phyloP scores from a whole-genome alignment of 768 basidiomycete genomes.

The Macrolepiota fuliginosa region DNA sequence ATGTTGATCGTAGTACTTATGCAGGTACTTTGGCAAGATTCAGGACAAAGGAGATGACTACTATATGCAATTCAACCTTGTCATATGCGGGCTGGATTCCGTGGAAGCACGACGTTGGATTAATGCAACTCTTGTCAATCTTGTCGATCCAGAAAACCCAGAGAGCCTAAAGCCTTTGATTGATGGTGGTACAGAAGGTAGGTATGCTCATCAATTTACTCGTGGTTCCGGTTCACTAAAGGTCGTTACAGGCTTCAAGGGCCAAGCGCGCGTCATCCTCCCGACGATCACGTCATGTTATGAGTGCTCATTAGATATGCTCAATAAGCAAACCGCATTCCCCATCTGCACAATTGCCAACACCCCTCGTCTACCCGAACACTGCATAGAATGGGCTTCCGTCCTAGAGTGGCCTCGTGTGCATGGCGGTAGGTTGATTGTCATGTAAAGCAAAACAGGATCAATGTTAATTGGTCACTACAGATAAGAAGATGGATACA shows the following conservation, averaged over 20 bases:
- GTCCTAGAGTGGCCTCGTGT: constrained; percentile 98
- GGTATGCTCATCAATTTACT: neutral
- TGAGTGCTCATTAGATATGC: constrained; percentile 97
- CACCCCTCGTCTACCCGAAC: constrained; percentile 95
- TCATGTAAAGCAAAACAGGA: neutral
- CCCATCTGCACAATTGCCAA: constrained; percentile 99
- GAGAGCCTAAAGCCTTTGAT: constrained; percentile 96
- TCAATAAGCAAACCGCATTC: constrained; percentile 95
- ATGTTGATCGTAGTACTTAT: constrained; percentile 1
- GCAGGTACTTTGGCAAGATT: constrained; percentile 93
- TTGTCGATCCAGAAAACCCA: constrained; percentile 90
- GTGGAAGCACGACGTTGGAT: constrained; percentile 98
- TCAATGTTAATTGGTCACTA: neutral
- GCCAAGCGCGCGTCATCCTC: constrained; percentile 95
- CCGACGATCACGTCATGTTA: constrained; percentile 96
- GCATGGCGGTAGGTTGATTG: constrained; percentile 62
- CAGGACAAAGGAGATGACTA: constrained; percentile 96
- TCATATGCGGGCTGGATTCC: constrained; percentile 97
- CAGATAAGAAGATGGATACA: constrained; percentile 95
- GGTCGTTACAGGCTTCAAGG: constrained; percentile 80
- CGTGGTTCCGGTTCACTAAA: neutral
- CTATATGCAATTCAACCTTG: constrained; percentile 94
- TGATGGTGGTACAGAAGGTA: constrained; percentile 98
- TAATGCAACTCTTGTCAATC: constrained; percentile 93
- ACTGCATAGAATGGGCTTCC: constrained; percentile 99